These are phyloP conservation scores for Thelonectria discophora DNA, from an alignment of 2,329 filamentous ascomycete genomes.

Conservation along the genomic window DNA sequence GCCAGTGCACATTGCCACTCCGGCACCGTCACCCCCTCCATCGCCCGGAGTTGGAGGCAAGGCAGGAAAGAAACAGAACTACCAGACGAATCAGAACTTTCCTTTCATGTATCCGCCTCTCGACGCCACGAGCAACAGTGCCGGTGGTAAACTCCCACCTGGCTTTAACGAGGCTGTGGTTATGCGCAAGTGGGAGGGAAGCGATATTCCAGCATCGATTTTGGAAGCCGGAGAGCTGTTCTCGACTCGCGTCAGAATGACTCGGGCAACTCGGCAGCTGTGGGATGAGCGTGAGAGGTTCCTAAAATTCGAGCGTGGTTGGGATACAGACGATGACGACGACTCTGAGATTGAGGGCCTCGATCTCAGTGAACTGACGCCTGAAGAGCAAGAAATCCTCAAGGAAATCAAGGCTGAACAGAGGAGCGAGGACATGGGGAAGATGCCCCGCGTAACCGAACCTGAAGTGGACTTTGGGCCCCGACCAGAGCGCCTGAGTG, in stretches of 20 bases:
- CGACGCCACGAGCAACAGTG: conserved; percentile 86
- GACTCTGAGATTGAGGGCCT: conserved; percentile 57
- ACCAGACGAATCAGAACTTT: conserved; percentile 98
- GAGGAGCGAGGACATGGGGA: conserved; percentile 39
- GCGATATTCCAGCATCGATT: conserved; percentile 92
- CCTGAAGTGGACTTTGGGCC: conserved; percentile 58
- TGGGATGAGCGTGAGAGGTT: conserved; percentile 95
- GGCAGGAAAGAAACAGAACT: conserved; percentile 97
- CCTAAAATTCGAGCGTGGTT: conserved; percentile 91
- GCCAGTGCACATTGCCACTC: conserved; percentile 98
- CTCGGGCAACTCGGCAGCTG: conserved; percentile 87
- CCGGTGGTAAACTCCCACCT: conserved; percentile 87
- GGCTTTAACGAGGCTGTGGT: conserved; percentile 82
- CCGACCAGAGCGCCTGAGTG: conserved; percentile 55
- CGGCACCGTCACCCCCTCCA: conserved; percentile 92
- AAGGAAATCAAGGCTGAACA: conserved; percentile 53
- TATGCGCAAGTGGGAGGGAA: conserved; percentile 89
- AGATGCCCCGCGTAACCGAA: conserved; percentile 31
- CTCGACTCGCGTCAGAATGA: conserved; percentile 88
- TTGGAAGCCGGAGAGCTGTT: conserved; percentile 94
- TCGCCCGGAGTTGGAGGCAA: conserved; percentile 89
- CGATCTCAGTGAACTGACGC: conserved; percentile 55
- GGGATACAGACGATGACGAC: conserved; percentile 66
- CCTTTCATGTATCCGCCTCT: conserved; percentile 96
- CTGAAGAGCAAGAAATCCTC: conserved; percentile 52